Base-by-base conservation (phyloP, 371 early-diverging fungal species). In the Apophysomyces trapeziformis region DNA sequence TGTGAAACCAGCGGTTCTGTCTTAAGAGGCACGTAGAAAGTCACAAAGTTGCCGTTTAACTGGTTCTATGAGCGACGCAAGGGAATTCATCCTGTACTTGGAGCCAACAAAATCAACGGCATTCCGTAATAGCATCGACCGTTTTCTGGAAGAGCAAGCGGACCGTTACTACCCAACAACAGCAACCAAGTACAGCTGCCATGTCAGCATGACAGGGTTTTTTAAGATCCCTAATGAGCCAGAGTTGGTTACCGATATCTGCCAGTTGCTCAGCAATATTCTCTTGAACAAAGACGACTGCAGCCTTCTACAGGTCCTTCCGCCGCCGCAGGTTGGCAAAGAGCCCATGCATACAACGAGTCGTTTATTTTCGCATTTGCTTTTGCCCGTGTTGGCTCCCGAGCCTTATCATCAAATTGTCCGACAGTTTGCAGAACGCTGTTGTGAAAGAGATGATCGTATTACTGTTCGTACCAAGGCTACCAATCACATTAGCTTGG, bases 401-500 rank as follows among this genome's bases (percentile, higher is more conserved):
- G 56, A 65, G 4, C 38, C 37, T 1, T 68, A 68, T 13, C 70
- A 61, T 46, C 13, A 36, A 4, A 12, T 63, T 5, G 38, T 4
- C 3, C 11, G 43, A 44, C 6, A 46, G 1, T 57, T 75, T 43
- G 70, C 68, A 9, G 43, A 50, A 6, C 13, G 39, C 46, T 60
- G 43, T 26, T 36, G 39, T 39, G 45, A 58, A 26, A 50, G 21
- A 21, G 54, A 50, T 43, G 16, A 32, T n/a, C 32, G 57, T 39
- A 57, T 61, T n/a, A 43, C 16, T 7, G 35, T 79, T 16, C 66
- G 79, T 4, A 38, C 71, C 2, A 80, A 80, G 41, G 57, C 57
- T 35, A 70, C 75, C 14, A 70, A 80, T 38, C 80, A 80, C 39
- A 73, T 80, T 39, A 80, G 77, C 32, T 56, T 80, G 5, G 80